Evolutionary conservation across 1,139 yeast genomes (phyloP), one percentile per base, ranked within the genome.

Genomic region (Hyphopichia pseudoburtonii): DNA sequence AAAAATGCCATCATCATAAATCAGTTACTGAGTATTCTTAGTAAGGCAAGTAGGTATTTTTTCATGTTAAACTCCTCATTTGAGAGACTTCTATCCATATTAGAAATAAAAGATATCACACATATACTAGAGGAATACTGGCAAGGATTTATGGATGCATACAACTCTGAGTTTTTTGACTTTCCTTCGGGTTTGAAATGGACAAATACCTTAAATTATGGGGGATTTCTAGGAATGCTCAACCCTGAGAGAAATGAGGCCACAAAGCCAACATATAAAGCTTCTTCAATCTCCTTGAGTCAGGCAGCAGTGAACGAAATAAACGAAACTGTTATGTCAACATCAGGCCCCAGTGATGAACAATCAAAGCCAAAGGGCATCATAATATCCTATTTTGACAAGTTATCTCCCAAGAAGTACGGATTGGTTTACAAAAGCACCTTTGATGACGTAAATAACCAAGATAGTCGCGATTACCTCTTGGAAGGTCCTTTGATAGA

Each of bases 171-270:
- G 38, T 47, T 50, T 24, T 52, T 52, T 36, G 47, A 45, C 30
- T 46, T 51, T 18, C 64, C 61, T 4, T 48, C 51, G 4, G 54
- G 52, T 3, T 51, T 64, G 11, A 45, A 46, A n/a, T 70, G 76
- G 76, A 63, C 70, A 10, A 66, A 64, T 47, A 49, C 56, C 28
- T 45, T 66, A 37, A 67, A 67, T 43, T 60, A 60, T 42, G 48
- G 47, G 31, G 76, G 76, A 1, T 61, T 68, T 33, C 48, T 69
- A 28, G 72, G 71, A 2, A 47, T 65, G 25, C 45, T 64, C 10
- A 52, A 58, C 2, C 37, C 38, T 5, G 30, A 40, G 5, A 40
- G 40, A 5, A 33, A 30, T 38, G 19, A 32, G 28, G n/a, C 11
- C 7, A 5, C 11, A 11, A 33, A 32, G 2, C 31, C 38, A 26